phyloP scores from a whole-genome alignment of 2,329 filamentous ascomycete genomes.

The Ampelomyces quisqualis region DNA sequence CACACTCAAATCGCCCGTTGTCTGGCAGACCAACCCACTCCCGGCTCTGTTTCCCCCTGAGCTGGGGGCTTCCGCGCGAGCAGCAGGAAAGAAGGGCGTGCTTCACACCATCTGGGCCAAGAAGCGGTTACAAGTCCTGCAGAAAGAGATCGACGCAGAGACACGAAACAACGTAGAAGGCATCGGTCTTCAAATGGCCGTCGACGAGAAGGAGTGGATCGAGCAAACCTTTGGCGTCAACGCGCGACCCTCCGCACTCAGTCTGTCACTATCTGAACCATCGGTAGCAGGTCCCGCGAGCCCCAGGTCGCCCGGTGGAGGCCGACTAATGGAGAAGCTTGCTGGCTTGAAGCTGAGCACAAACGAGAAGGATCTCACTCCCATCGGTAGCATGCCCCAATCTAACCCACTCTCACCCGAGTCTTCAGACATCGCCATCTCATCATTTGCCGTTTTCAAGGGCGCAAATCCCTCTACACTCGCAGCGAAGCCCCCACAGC shows the following conservation, averaged over 20 bases:
- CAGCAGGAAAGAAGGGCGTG: conserved; percentile 74
- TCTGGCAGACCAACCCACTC: conserved; percentile 71
- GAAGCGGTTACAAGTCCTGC: conserved; percentile 71
- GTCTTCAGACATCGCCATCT: conserved; percentile 63
- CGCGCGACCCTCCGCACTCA: conserved; percentile 46
- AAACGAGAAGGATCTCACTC: conserved; percentile 63
- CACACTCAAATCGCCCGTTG: conserved; percentile 46
- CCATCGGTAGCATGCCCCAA: conserved; percentile 40
- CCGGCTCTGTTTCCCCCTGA: conserved; percentile 83
- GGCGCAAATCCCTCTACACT: conserved; percentile 46
- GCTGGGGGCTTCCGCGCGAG: conserved; percentile 65
- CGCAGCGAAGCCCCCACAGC: conserved; percentile 47
- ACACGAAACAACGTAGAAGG: conserved; percentile 74
- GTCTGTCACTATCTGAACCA: conserved; percentile 39
- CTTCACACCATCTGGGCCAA: conserved; percentile 90
- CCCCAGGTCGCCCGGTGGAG: conserved; percentile 63
- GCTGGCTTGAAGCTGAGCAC: conserved; percentile 77
- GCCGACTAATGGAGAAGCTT: conserved; percentile 74
- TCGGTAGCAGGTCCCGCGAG: conserved; percentile 55
- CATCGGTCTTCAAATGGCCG: conserved; percentile 78
- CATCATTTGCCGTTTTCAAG: conserved; percentile 61
- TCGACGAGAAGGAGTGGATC: conserved; percentile 84
- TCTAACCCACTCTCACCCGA: conserved; percentile 61
- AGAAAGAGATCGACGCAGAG: conserved; percentile 75
- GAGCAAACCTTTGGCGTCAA: conserved; percentile 72